These are phyloP conservation scores for Phyllosticta ampelicida DNA, from an alignment of 2,329 filamentous ascomycete genomes.

Conservation along the genomic window DNA sequence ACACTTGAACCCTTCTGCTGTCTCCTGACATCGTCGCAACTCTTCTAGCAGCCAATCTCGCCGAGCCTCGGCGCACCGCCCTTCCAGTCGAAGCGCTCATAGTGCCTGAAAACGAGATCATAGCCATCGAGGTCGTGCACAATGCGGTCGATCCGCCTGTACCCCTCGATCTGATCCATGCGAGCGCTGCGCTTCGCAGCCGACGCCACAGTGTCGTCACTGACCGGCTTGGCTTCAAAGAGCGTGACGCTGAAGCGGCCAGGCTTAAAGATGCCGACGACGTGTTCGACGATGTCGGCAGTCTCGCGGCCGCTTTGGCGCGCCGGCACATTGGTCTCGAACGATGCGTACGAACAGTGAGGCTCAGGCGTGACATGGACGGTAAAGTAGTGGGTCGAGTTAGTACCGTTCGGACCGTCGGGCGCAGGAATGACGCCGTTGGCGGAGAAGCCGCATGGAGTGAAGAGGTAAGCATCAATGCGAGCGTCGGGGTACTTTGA, in stretches of 20 bases:
- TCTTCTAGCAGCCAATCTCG: constrained; percentile 28
- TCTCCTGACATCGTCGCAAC: not conserved
- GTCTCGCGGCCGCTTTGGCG: constrained; percentile 81
- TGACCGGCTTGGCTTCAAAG: constrained; percentile 70
- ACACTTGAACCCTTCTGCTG: not conserved
- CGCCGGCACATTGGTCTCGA: constrained; percentile 94
- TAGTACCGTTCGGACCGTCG: constrained; percentile 28
- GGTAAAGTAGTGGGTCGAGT: constrained; percentile 73
- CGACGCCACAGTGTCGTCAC: constrained; percentile 25
- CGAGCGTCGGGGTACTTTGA: constrained; percentile 83
- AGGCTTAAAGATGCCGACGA: constrained; percentile 91
- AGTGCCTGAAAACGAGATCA: constrained; percentile 92
- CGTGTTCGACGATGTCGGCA: constrained; percentile 82
- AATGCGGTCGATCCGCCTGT: constrained; percentile 83
- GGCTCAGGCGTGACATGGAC: constrained; percentile 97
- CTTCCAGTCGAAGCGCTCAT: constrained; percentile 77
- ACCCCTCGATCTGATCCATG: constrained; percentile 75
- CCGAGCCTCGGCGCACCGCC: constrained; percentile 53
- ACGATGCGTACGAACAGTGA: constrained; percentile 93
- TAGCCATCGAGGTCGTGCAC: constrained; percentile 97
- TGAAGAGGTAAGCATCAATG: constrained; percentile 93
- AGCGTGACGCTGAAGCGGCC: constrained; percentile 96
- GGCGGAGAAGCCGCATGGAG: constrained; percentile 91
- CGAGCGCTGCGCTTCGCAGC: constrained; percentile 36
- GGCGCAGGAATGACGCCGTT: constrained; percentile 88